A percentile compares a stretch with the other conserved stretches of the same genome.
phyloP scores from a whole-genome alignment of 2,329 filamentous ascomycete genomes.

The Scolecobasidium constrictum region DNA sequence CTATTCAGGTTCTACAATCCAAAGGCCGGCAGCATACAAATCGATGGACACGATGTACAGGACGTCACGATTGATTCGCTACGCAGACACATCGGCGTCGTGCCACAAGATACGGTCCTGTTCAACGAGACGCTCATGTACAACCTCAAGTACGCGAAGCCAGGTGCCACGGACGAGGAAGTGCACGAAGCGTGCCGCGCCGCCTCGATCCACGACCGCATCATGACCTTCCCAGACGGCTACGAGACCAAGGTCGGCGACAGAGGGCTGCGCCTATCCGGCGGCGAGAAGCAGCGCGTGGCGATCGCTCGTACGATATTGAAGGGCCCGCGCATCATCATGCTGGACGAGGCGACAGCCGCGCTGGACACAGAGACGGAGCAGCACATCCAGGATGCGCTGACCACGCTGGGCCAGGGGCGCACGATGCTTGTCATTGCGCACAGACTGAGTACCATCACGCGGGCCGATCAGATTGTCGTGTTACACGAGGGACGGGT shows the following conservation, averaged over 20 bases:
- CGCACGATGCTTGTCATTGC: slow-evolving; percentile 94
- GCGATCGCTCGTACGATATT: slow-evolving; percentile 88
- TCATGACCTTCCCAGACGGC: slow-evolving; percentile 75
- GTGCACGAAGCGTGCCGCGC: slow-evolving; percentile 73
- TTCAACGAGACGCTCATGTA: slow-evolving; percentile 96
- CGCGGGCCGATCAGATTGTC: slow-evolving; percentile 44
- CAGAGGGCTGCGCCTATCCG: slow-evolving; percentile 74
- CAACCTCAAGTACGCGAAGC: slow-evolving; percentile 84
- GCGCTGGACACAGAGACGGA: slow-evolving; percentile 87
- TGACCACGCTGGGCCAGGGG: slow-evolving; percentile 70
- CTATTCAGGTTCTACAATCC: slow-evolving; percentile 96
- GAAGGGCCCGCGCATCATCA: slow-evolving; percentile 83
- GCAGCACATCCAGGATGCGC: slow-evolving; percentile 80
- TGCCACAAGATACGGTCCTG: slow-evolving; percentile 89
- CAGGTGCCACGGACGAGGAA: slow-evolving; percentile 67
- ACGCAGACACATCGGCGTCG: slow-evolving; percentile 81
- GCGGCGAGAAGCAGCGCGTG: slow-evolving; percentile 87
- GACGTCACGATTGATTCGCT: slow-evolving; percentile 90
- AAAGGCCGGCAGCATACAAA: slow-evolving; percentile 63
- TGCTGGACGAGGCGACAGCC: slow-evolving; percentile 87
- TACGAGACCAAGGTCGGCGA: slow-evolving; percentile 89
- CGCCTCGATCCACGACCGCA: slow-evolving; percentile 87
- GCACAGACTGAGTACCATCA: slow-evolving; percentile 50
- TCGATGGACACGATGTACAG: slow-evolving; percentile 77
- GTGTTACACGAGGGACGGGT: slow-evolving; percentile 43